These are phyloP conservation scores for Aspergillus sp. DNA, from an alignment of 2,329 filamentous ascomycete genomes.

Conservation along the genomic window DNA sequence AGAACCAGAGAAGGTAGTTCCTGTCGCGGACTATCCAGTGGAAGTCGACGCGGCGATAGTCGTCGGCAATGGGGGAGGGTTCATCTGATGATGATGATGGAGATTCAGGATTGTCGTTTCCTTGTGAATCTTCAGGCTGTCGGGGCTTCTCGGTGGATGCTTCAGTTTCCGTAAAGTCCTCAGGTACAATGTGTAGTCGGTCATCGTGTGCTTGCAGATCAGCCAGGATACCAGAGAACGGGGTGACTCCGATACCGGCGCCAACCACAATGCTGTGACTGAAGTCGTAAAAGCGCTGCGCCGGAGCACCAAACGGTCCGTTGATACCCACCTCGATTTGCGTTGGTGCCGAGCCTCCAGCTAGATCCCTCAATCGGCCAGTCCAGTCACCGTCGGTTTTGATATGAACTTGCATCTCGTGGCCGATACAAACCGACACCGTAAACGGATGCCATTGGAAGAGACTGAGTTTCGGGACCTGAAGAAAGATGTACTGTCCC, in stretches of 20 bases:
- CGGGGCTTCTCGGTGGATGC: not conserved
- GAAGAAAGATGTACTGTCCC: conserved; percentile 4
- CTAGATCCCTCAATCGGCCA: not conserved
- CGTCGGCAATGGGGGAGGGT: not conserved
- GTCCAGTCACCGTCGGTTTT: conserved; percentile 7
- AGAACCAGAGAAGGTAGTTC: conserved; percentile 8
- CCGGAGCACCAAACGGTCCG: conserved; percentile 3
- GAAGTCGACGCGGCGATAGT: conserved; percentile 4
- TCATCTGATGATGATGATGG: not conserved
- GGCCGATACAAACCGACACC: conserved; percentile 3
- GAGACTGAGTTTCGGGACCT: conserved; percentile 1
- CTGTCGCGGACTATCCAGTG: conserved; percentile 3
- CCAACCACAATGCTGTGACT: conserved; percentile 1
- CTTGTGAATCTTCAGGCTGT: not conserved
- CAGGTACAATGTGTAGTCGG: not conserved
- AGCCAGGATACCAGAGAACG: conserved; percentile 1
- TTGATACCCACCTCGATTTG: conserved; percentile 3
- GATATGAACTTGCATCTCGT: conserved; percentile 5
- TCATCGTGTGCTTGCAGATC: conserved; percentile 1
- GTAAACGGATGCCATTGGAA: conserved; percentile 8
- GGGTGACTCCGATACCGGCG: conserved; percentile 1
- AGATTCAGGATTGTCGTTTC: too few species aligned
- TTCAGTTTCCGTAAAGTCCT: not conserved
- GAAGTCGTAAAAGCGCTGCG: conserved; percentile 3
- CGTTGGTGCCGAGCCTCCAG: not conserved